A percentile compares a stretch with the other conserved stretches of the same genome.
Evolutionary conservation across 2,329 filamentous ascomycete species (phyloP).

Genomic region (Monosporascus sp.): DNA sequence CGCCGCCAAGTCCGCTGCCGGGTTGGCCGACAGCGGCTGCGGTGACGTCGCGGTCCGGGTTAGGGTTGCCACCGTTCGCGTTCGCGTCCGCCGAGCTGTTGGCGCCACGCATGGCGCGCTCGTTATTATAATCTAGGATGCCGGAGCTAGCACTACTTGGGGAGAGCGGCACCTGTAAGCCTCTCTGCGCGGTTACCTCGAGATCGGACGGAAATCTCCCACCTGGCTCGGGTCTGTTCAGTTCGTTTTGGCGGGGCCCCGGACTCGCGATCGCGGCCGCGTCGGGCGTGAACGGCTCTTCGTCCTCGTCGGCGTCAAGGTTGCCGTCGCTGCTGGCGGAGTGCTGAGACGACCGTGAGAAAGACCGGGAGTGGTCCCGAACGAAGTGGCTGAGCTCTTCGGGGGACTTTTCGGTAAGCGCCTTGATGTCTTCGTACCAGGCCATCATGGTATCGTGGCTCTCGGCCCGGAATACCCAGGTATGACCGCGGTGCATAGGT

Average conservation of each 20-base stretch:
- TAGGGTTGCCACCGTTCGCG: constrained; percentile 3
- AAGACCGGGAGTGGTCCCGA: constrained; percentile 70
- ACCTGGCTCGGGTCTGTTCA: constrained; percentile 80
- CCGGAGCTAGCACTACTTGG: constrained; percentile 78
- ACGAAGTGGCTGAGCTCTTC: constrained; percentile 88
- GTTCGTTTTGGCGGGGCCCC: constrained; percentile 44
- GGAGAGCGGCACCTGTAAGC: constrained; percentile 74
- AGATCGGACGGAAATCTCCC: constrained; percentile 96
- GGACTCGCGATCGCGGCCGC: constrained; percentile 45
- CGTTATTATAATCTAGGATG: constrained; percentile 28
- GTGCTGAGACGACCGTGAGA: constrained; percentile 61
- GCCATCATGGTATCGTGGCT: constrained; percentile 92
- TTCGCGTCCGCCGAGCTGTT: neutral
- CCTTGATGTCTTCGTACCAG: constrained; percentile 92
- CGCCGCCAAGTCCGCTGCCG: constrained; percentile 32
- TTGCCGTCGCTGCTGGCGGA: constrained; percentile 71
- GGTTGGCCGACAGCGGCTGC: constrained; percentile 54
- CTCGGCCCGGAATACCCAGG: constrained; percentile 67
- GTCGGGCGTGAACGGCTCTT: constrained; percentile 55
- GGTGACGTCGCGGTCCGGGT: constrained; percentile 52
- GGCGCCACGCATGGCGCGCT: constrained; percentile 16
- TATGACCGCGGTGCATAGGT: constrained; percentile 77
- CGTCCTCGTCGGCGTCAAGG: constrained; percentile 65
- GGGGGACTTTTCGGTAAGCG: constrained; percentile 79
- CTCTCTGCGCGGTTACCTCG: constrained; percentile 70